Evolutionary conservation across 106 monocot genomes (phyloP).

Genomic region (Agapanthus africanus): DNA sequence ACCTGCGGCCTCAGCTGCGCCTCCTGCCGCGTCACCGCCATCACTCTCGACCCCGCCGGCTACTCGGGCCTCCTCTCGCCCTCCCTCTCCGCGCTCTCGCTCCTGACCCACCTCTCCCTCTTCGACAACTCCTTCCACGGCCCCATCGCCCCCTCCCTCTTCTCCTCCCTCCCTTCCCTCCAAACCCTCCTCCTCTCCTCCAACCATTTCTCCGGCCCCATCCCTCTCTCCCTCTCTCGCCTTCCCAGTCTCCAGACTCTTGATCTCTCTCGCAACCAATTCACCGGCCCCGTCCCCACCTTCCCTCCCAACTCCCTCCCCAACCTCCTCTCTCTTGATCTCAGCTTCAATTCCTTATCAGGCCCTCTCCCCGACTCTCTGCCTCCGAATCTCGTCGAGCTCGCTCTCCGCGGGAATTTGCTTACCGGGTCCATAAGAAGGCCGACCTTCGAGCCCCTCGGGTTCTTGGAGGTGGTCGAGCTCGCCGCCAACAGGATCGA

Average conservation of each 20-base stretch:
- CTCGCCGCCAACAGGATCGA: slow-evolving; percentile 31
- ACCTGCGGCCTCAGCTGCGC: slow-evolving; percentile 51
- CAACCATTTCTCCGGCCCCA: slow-evolving; percentile 36
- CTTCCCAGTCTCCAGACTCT: slow-evolving; percentile 21
- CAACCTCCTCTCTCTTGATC: slow-evolving; percentile 25
- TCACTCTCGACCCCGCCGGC: slow-evolving; percentile 48
- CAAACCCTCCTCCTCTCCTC: slow-evolving; percentile 30
- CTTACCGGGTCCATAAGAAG: slow-evolving; percentile 23
- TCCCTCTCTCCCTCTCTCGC: slow-evolving; percentile 18
- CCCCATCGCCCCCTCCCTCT: slow-evolving; percentile 19
- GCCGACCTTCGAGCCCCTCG: slow-evolving; percentile 21
- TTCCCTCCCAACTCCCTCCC: slow-evolving; percentile 10
- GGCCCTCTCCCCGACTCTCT: slow-evolving; percentile 24
- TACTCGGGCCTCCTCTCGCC: slow-evolving; percentile 35
- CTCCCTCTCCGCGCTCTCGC: slow-evolving; percentile 30
- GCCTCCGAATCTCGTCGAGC: slow-evolving; percentile 32
- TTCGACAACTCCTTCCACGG: slow-evolving; percentile 40
- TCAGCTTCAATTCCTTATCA: slow-evolving; percentile 38
- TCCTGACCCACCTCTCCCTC: slow-evolving; percentile 41
- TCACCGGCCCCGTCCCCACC: slow-evolving; percentile 32
- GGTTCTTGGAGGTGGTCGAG: slow-evolving; percentile 39
- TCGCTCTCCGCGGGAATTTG: slow-evolving; percentile 40
- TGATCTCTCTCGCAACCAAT: slow-evolving; percentile 34
- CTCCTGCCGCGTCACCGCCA: slow-evolving; percentile 20
- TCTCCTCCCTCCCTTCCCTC: slow-evolving; percentile 24